These are phyloP conservation scores for Bonia amplexicaulis DNA, from an alignment of 176 grass and related monocot species.

Conservation along the genomic window DNA sequence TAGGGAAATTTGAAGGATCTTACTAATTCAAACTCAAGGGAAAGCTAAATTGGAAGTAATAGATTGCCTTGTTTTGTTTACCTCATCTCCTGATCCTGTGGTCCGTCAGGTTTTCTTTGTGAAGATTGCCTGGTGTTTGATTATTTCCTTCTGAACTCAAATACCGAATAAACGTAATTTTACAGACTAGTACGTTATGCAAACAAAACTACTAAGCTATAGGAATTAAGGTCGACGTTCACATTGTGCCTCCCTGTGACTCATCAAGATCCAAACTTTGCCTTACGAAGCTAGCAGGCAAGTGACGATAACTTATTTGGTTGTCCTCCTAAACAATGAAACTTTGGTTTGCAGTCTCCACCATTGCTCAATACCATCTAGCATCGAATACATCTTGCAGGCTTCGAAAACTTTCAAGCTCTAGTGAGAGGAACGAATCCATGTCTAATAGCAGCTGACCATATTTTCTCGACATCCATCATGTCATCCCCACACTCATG, in stretches of 20 bases:
- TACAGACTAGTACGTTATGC: not conserved
- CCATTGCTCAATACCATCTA: not conserved
- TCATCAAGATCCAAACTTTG: not conserved
- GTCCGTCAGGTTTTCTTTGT: not conserved
- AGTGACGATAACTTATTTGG: not conserved
- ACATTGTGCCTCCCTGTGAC: not conserved
- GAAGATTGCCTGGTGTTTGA: not conserved
- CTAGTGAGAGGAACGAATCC: constrained; percentile 52
- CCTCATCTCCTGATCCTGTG: not conserved
- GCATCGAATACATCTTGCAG: not conserved
- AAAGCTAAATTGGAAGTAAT: not conserved
- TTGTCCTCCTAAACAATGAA: not conserved
- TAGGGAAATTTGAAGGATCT: not conserved
- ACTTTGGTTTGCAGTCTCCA: not conserved
- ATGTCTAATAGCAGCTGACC: constrained; percentile 52
- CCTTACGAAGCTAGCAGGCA: not conserved
- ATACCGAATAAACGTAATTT: not conserved
- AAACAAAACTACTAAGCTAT: constrained; percentile 9
- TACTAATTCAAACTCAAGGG: not conserved
- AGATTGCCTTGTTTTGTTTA: not conserved
- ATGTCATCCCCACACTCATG: constrained; percentile 66
- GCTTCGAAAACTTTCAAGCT: constrained; percentile 1
- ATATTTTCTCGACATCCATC: constrained; percentile 53
- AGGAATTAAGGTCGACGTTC: not conserved
- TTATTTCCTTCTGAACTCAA: not conserved